Evolutionary conservation across 371 early-diverging fungal species (phyloP).

Genomic region (Mucor irregularis): DNA sequence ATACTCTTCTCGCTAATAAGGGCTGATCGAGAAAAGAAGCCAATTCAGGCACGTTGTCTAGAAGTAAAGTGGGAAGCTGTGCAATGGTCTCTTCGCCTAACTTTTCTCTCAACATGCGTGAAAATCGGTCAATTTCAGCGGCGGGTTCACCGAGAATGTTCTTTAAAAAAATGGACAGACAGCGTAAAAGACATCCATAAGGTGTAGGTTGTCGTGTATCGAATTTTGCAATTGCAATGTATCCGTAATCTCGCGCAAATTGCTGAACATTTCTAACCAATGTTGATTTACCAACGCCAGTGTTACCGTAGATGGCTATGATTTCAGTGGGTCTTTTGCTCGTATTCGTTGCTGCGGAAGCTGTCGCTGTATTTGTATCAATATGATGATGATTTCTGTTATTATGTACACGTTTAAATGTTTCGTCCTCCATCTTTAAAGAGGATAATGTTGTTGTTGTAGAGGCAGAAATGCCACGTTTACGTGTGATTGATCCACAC

Average conservation of each 20-base stretch:
- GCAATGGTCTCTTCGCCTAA: constrained; percentile 33
- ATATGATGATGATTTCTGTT: not conserved
- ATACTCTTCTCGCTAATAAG: not conserved
- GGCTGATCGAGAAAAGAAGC: constrained; percentile 29
- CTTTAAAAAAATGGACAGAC: constrained; percentile 42
- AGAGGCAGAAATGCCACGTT: constrained; percentile 8
- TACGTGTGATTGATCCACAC: constrained; percentile 23
- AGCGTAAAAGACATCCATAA: constrained; percentile 46
- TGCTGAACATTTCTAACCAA: constrained; percentile 40
- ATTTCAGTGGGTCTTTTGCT: constrained; percentile 40
- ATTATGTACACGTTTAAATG: constrained; percentile 17
- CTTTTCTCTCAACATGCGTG: constrained; percentile 35
- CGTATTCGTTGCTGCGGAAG: constrained; percentile 3
- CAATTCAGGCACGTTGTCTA: constrained; percentile 48
- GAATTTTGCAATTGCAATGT: constrained; percentile 47
- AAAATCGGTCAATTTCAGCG: constrained; percentile 38
- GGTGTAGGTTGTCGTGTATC: constrained; percentile 47
- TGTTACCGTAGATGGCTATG: constrained; percentile 43
- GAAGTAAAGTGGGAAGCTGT: constrained; percentile 36
- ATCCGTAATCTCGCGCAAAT: constrained; percentile 45
- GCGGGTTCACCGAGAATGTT: constrained; percentile 37
- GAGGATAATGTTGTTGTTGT: constrained; percentile 16
- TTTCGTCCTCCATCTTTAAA: constrained; percentile 7
- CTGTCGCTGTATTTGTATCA: not conserved
- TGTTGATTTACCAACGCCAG: constrained; percentile 51